Base-by-base conservation (phyloP, 2,329 filamentous ascomycete species). In the Diaporthe humulicola region DNA sequence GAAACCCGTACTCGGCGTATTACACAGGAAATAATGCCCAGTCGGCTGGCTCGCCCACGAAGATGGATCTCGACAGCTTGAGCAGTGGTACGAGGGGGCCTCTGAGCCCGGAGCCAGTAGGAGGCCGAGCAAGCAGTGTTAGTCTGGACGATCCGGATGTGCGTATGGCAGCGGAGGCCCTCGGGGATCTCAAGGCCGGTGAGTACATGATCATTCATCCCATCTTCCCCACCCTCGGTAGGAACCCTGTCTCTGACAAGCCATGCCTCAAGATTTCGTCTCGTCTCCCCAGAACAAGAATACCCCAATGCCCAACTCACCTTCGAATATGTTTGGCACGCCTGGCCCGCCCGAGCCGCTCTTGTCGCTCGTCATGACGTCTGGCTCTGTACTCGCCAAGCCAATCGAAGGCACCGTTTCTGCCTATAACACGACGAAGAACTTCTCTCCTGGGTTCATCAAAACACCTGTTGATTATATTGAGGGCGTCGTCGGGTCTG, bases 381-480 rank as follows among this genome's bases (percentile, higher is more conserved):
- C 94, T 1, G 95, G 98, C 81, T 96, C 96, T 0, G 88, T 97
- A 76, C 90, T 98, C 22, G 95, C 94, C 14, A 95, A 92, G 38
- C 95, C 95, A 0, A 96, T 98, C 79, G 95, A 94, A 78, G 92
- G 93, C 70, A 96, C 95, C 0, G 90, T 96, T 10, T 95, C 94
- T 1, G 95, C 94, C 1, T 98, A 98, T 82, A 93, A 93, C 38
- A 93, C 90, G 3, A 95, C 94, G 15, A 98, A 98, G 84, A 95
- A 96, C 78, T 97, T 96, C 80, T 97, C 95, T 1, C 95, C 96
- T 0, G 90, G 94, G 2, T 95, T 98, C 81, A 76, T 76, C 36
- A 95, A 94, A 83, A 94, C 94, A n/a, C 91, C 95, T 76, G 96
- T 95, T 66, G 95, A 98, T 82, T 95, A 97, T 79, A 92, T 98